These are phyloP conservation scores for Aspergillus glaucus DNA, from an alignment of 2,329 filamentous ascomycete species.

Conservation along the genomic window DNA sequence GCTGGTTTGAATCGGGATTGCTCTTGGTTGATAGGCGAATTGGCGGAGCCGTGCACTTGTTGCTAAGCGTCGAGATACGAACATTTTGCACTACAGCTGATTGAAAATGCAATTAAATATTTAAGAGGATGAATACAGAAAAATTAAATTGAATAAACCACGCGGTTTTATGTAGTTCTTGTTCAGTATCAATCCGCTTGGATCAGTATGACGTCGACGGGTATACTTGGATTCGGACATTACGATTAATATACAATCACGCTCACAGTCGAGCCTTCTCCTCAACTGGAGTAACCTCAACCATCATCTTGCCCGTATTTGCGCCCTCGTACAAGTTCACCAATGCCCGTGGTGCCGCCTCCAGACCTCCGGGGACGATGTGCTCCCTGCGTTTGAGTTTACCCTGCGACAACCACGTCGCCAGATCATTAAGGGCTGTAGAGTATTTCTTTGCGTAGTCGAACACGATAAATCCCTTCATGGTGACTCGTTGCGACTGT, in stretches of 20 bases:
- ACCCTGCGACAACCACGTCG: slow-evolving; percentile 63
- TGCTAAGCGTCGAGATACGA: neutral
- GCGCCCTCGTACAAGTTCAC: slow-evolving; percentile 59
- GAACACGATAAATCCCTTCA: slow-evolving; percentile 69
- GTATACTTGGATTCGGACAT: neutral
- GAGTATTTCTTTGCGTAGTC: slow-evolving; percentile 58
- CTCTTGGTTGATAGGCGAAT: neutral
- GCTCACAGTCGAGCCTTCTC: slow-evolving; percentile 40
- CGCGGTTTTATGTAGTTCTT: neutral
- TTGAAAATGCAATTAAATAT: neutral
- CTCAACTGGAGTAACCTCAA: slow-evolving; percentile 34
- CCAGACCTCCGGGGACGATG: slow-evolving; percentile 62
- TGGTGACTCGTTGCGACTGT: slow-evolving; percentile 38
- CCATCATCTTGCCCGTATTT: slow-evolving; percentile 63
- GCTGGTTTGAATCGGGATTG: neutral
- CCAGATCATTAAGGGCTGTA: slow-evolving; percentile 55
- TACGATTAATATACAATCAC: neutral
- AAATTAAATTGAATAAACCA: neutral
- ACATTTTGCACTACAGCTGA: neutral
- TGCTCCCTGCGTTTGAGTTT: slow-evolving; percentile 67
- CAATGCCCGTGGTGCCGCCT: slow-evolving; percentile 57
- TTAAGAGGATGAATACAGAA: neutral
- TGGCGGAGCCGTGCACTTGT: neutral
- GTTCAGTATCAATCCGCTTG: too few species aligned
- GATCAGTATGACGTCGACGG: slow-evolving; percentile 10